Conservation (phyloP, 495 filamentous ascomycete genomes). For the Acidomyces sp. region DNA sequence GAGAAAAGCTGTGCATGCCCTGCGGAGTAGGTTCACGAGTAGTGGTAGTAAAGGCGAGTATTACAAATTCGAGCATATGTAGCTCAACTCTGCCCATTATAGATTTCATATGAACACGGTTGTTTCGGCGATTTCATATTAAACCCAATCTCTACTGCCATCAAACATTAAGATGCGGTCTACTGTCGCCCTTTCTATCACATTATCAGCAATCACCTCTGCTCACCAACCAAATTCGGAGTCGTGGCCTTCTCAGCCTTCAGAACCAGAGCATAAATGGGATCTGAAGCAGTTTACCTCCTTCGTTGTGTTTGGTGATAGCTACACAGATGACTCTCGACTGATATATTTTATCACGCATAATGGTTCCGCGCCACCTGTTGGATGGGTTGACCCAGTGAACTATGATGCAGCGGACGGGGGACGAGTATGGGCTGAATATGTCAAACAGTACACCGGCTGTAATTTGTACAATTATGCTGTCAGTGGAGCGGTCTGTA, state of each 20-base stretch:
- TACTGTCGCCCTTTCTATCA: too few relatives aligned
- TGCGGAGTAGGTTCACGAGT: too few relatives aligned
- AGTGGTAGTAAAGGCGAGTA: too few relatives aligned
- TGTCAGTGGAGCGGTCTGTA: constrained; percentile 55
- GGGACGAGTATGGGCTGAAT: constrained; percentile 55
- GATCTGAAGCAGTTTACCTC: constrained; percentile 34
- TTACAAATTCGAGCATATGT: too few relatives aligned
- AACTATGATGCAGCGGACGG: constrained; percentile 40
- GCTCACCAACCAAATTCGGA: too few relatives aligned
- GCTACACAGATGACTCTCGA: constrained; percentile 60
- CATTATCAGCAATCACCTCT: too few relatives aligned
- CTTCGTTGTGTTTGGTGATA: constrained; percentile 55
- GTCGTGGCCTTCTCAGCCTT: not conserved
- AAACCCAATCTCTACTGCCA: too few relatives aligned
- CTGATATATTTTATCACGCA: constrained; percentile 45
- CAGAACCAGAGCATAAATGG: constrained; percentile 21
- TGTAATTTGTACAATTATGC: constrained; percentile 61
- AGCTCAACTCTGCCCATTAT: too few relatives aligned
- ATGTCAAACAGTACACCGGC: constrained; percentile 40
- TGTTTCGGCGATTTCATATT: too few relatives aligned
- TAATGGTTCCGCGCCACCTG: constrained; percentile 46
- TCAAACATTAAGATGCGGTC: too few relatives aligned
- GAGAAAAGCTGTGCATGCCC: too few relatives aligned
- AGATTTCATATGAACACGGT: too few relatives aligned
- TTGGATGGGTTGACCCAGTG: constrained; percentile 38